These are phyloP conservation scores for Pulveroboletus frians DNA, from an alignment of 768 basidiomycete species.

Conservation along the genomic window DNA sequence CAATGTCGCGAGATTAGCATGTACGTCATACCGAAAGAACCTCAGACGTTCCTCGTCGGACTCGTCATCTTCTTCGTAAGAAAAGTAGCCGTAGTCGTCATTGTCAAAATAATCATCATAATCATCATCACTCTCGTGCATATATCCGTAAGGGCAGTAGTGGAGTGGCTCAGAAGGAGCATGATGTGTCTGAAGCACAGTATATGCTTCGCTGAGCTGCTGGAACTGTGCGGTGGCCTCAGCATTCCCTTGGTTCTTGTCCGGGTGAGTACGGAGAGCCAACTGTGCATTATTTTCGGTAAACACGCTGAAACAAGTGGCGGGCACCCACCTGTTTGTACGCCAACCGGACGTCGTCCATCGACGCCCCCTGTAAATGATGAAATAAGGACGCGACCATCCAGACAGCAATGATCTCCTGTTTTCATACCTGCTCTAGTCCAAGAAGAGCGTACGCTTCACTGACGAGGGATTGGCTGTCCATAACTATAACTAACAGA, in stretches of 20 bases:
- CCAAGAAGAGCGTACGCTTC: conserved; percentile 45
- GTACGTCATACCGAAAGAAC: conserved; percentile 43
- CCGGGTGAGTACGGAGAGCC: conserved; percentile 67
- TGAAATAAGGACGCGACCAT: conserved; percentile 8
- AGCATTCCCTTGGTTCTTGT: conserved; percentile 66
- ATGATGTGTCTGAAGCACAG: conserved; percentile 52
- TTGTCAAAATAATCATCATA: conserved; percentile 28
- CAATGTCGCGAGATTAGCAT: not conserved
- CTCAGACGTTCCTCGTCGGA: conserved; percentile 31
- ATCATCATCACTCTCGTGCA: conserved; percentile 38
- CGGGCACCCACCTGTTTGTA: conserved; percentile 57
- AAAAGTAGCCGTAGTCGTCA: conserved; percentile 27
- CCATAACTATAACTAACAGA: conserved; percentile 28
- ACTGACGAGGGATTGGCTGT: conserved; percentile 30
- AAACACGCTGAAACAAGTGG: not conserved
- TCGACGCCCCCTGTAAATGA: conserved; percentile 45
- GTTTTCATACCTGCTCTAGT: conserved; percentile 43
- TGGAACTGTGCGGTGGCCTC: conserved; percentile 69
- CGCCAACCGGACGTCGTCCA: conserved; percentile 60
- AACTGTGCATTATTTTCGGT: conserved; percentile 33
- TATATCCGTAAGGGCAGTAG: conserved; percentile 9
- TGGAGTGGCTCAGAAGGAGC: conserved; percentile 24
- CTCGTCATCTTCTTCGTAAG: conserved; percentile 29
- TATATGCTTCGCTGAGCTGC: conserved; percentile 63
- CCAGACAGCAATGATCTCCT: not conserved